Conservation (phyloP, 495 filamentous ascomycete species). For the Neurospora africana region DNA sequence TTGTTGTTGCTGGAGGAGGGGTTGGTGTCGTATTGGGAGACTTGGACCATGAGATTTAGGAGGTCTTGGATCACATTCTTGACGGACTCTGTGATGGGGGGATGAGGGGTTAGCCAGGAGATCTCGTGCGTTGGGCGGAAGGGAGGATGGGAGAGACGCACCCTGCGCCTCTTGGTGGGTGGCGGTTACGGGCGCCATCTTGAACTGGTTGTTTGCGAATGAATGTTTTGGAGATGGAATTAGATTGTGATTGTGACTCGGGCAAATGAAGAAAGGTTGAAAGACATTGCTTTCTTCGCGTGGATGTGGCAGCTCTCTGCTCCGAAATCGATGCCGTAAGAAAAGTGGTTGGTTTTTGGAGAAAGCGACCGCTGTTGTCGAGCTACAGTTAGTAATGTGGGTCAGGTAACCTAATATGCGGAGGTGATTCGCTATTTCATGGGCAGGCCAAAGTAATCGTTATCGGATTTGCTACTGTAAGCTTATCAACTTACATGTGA, state of each 20-base stretch:
- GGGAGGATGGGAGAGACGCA: slow-evolving; percentile 10
- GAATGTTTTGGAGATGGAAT: background rate
- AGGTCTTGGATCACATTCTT: slow-evolving; percentile 76
- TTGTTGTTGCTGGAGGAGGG: background rate
- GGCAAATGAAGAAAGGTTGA: background rate
- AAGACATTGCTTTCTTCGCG: background rate
- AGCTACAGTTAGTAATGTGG: background rate
- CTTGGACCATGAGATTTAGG: slow-evolving; percentile 68
- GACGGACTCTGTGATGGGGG: slow-evolving; percentile 38
- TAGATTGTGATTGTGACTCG: background rate
- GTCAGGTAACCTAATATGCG: background rate
- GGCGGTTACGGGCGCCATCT: slow-evolving; percentile 38
- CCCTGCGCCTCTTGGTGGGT: slow-evolving; percentile 38
- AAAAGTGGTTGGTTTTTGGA: background rate
- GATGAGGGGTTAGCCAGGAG: background rate
- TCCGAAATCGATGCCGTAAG: background rate
- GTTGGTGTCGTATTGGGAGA: slow-evolving; percentile 55
- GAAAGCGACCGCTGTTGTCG: background rate
- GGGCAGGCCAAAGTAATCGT: background rate
- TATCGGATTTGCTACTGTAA: background rate
- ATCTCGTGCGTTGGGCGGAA: background rate
- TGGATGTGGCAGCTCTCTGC: background rate
- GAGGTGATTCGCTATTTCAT: background rate
- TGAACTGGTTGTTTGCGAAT: background rate
- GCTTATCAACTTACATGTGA: background rate